phyloP scores from a whole-genome alignment of 2,329 filamentous ascomycete genomes.

The Fusarium dimerum region DNA sequence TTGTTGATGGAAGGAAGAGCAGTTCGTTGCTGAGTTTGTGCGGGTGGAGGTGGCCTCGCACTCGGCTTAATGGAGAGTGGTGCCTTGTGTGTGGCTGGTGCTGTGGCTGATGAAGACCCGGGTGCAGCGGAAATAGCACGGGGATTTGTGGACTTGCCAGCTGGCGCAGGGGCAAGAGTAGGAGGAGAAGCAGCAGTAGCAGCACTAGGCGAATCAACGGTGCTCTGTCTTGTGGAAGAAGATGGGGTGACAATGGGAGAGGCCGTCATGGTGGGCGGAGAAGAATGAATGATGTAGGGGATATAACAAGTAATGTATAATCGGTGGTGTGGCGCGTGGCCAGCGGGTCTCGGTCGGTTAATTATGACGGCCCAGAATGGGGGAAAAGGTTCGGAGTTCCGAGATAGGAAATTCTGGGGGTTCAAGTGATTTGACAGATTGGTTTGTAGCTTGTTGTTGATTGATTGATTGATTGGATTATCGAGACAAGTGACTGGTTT shows the following conservation, averaged over 20 bases:
- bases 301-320: constrained; percentile 6
- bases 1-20: constrained; percentile 42
- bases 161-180: constrained; percentile 10
- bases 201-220: constrained; percentile 21
- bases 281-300: constrained; percentile 6
- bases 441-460: background rate
- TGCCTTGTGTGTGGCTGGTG: constrained; percentile 27
- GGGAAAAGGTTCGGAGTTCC: constrained; percentile 28
- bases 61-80: constrained; percentile 34
- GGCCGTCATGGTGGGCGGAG: constrained; percentile 26
- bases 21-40: constrained; percentile 34
- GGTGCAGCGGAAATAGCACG: constrained; percentile 28
- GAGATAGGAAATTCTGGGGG: constrained; percentile 23
- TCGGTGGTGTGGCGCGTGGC: constrained; percentile 14
- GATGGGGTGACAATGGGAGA: constrained; percentile 20
- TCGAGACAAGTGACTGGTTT: background rate
- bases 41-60: constrained; percentile 29
- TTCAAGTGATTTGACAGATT: background rate
- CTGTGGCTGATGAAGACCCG: constrained; percentile 25
- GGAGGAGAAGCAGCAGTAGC: constrained; percentile 9
- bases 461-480: background rate
- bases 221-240: constrained; percentile 18
- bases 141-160: constrained; percentile 13
- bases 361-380: constrained; percentile 8
- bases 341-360: constrained; percentile 24